Percentiles rank a stretch among this genome's conserved stretches.
These are phyloP conservation scores for Aquilaria malaccensis DNA, from an alignment of 345 rosid genomes.

Conservation along the genomic window DNA sequence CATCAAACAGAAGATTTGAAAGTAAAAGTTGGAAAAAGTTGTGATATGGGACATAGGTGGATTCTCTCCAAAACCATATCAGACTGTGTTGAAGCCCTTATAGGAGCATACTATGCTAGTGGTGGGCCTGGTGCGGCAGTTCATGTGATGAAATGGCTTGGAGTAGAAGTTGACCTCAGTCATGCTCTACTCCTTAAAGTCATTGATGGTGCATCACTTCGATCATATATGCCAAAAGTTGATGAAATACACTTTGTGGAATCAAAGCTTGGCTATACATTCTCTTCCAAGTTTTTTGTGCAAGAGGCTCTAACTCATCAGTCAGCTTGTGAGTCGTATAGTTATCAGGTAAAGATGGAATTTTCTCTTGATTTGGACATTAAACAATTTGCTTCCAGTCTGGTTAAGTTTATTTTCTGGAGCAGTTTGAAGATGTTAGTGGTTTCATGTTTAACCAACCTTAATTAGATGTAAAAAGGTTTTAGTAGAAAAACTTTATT, in stretches of 20 bases:
- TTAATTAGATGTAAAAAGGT: too few species aligned
- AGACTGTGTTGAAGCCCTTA: slow-evolving; percentile 81
- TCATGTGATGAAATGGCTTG: slow-evolving; percentile 77
- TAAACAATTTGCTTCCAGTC: too few species aligned
- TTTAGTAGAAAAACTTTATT: too few species aligned
- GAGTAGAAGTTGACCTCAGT: slow-evolving; percentile 49
- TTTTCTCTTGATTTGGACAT: background rate
- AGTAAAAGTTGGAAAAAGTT: slow-evolving; percentile 47
- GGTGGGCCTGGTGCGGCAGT: slow-evolving; percentile 66
- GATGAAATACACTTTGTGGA: slow-evolving; percentile 45
- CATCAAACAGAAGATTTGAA: slow-evolving; percentile 43
- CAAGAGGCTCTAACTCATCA: slow-evolving; percentile 81
- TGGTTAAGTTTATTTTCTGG: background rate
- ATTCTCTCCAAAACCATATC: slow-evolving; percentile 73
- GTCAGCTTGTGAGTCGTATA: slow-evolving; percentile 42
- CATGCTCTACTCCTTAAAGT: slow-evolving; percentile 33
- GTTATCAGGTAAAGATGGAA: slow-evolving; percentile 53
- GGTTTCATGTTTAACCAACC: too few species aligned
- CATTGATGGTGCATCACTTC: slow-evolving; percentile 38
- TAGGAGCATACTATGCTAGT: slow-evolving; percentile 66
- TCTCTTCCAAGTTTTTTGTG: slow-evolving; percentile 58
- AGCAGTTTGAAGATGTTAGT: too few species aligned
- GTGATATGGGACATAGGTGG: slow-evolving; percentile 88
- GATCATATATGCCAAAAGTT: slow-evolving; percentile 34
- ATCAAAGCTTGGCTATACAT: slow-evolving; percentile 52